Conservation (phyloP, 192 early-diverging fungal genomes). For the Rhizophagus clarus region DNA sequence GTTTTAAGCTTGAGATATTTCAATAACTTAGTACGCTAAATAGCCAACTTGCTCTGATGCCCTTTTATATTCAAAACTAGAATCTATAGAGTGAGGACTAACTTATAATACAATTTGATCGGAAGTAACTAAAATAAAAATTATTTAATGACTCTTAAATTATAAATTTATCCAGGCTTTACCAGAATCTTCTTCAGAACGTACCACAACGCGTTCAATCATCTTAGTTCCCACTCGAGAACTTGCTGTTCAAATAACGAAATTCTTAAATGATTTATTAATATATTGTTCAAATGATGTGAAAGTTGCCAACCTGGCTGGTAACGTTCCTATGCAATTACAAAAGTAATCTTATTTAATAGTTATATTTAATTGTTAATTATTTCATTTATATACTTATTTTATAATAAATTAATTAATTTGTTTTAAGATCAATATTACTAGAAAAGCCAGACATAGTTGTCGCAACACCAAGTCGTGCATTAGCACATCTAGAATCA, state of each 20-base stretch:
- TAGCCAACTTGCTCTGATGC: background rate
- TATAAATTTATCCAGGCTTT: constrained; percentile 37
- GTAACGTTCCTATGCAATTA: constrained; percentile 52
- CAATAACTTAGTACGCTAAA: no score
- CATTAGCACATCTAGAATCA: constrained; percentile 74
- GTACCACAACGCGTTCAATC: constrained; percentile 54
- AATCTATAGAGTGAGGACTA: background rate
- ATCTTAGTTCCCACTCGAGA: constrained; percentile 95
- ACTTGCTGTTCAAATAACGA: constrained; percentile 90
- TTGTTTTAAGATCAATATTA: constrained; percentile 67
- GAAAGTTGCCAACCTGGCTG: constrained; percentile 67
- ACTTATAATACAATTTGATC: background rate
- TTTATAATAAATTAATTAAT: background rate
- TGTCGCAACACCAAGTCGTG: constrained; percentile 83
- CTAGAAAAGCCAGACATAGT: constrained; percentile 86
- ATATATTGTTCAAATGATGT: constrained; percentile 73
- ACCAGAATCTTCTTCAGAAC: constrained; percentile 39
- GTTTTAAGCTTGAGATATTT: background rate
- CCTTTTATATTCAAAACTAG: background rate
- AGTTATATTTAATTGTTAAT: background rate
- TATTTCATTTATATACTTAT: background rate
- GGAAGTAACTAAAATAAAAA: background rate
- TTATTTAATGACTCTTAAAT: background rate
- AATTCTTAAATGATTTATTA: constrained; percentile 71
- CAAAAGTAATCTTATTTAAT: constrained; percentile 49